phyloP scores from a whole-genome alignment of 2,329 filamentous ascomycete genomes.

The Aspergillus ochraceoroseus region DNA sequence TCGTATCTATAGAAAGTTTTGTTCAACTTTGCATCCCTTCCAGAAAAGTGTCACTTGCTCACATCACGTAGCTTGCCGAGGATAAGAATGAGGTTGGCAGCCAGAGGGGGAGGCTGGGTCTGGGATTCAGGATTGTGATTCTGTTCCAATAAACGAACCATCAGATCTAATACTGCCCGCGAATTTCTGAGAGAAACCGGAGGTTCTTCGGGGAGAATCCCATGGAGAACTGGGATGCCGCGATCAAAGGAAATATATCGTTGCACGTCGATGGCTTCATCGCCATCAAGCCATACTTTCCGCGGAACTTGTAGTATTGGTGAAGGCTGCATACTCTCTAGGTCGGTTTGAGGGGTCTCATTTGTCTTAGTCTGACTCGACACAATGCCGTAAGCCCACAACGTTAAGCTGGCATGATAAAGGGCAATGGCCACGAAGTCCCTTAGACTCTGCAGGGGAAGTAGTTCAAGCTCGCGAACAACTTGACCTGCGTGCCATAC shows the following conservation, averaged over 20 bases:
- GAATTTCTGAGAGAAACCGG: neutral
- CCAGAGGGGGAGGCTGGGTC: too few relatives aligned
- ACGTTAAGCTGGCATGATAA: neutral
- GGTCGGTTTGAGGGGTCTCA: too few relatives aligned
- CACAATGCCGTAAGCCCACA: conserved; percentile 2
- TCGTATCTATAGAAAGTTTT: too few relatives aligned
- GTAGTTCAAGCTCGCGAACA: conserved; percentile 2
- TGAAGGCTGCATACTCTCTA: too few relatives aligned
- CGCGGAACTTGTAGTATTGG: neutral
- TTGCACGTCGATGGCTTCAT: conserved; percentile 8
- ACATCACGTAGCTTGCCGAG: too few relatives aligned
- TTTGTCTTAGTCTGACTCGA: too few relatives aligned
- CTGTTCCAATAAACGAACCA: conserved; percentile 13
- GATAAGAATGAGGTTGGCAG: too few relatives aligned
- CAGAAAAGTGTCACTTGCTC: too few relatives aligned
- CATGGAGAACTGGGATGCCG: conserved; percentile 2
- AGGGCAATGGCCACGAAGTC: conserved; percentile 11
- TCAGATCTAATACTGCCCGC: conserved; percentile 8
- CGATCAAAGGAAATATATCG: conserved; percentile 13
- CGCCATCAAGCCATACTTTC: conserved; percentile 4
- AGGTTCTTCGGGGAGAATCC: neutral
- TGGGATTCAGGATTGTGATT: too few relatives aligned
- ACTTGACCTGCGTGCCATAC: conserved; percentile 16
- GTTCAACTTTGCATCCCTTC: too few relatives aligned
- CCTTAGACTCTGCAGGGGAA: conserved; percentile 3